Evolutionary conservation across 345 rosid genomes (phyloP), one percentile per base, ranked within the genome.

Genomic region (Citropsis articulata): DNA sequence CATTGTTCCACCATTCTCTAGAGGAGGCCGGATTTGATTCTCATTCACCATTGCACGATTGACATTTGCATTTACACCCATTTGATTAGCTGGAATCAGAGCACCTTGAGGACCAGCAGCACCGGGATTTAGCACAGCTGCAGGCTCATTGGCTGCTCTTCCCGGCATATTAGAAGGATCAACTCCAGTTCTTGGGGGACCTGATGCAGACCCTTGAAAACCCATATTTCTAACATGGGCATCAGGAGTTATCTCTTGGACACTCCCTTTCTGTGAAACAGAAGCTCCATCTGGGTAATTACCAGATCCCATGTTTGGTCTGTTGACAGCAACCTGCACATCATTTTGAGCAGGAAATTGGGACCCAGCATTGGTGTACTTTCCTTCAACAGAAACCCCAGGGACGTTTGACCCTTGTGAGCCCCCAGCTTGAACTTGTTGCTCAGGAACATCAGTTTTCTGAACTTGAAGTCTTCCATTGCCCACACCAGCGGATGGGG

Each of bases 1-100:
- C 87, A 82, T 88, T 28, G 94, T 88, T 73, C 91, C 79, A 78
- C 97, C 97, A 87, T 86, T 91, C 82, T 92, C 93, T 77, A 87
- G 50, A 69, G 91, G 84, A 31, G 87, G 84, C 72, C 85, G 89
- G 19, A 87, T 85, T 68, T 88, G 95, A 86, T 88, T 91, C 81
- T 88, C 91, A 76, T 85, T 92, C 80, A 87, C 77, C 87, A 83
- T 64, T 42, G 73, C 76, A 53, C 79, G 84, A 73, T 73, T 77
- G 35, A 35, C 86, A 74, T 82, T 84, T 14, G 73, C 66, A 77
- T 79, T 82, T 73, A 88, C 85, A 88, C 61, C 78, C 81, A 83
- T 84, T 81, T 88, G 97, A 82, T 87, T 91, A 84, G 85, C 73
- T 38, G 89, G 85, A 71, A 84, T 30, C 81, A 81, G 84, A 64